A percentile compares a stretch with the other conserved stretches of the same genome.
Conservation (phyloP, 2,329 filamentous ascomycete genomes). For the Apiospora marii region DNA sequence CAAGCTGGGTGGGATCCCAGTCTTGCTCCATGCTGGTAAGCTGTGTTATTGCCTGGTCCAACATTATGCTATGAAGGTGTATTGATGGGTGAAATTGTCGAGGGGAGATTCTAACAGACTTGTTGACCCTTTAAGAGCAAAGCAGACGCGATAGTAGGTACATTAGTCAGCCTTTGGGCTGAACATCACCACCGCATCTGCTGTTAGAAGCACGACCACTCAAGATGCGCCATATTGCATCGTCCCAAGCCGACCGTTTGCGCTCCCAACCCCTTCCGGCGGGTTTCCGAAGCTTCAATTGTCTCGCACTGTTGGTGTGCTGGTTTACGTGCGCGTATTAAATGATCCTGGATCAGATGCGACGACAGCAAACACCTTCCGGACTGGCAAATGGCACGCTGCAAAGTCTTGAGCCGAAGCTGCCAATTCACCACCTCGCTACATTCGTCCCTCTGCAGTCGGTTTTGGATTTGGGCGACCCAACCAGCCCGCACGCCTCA, state of each 20-base stretch:
- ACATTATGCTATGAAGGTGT: neutral
- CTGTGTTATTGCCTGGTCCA: neutral
- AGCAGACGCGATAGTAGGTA: neutral
- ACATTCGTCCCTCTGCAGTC: neutral
- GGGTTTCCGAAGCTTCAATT: neutral
- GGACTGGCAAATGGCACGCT: neutral
- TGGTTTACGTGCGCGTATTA: neutral
- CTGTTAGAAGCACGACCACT: neutral
- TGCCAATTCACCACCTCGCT: conserved; percentile 9
- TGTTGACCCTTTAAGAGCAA: neutral
- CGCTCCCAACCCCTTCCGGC: neutral
- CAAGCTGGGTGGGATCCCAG: conserved; percentile 22
- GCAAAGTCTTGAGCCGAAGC: neutral
- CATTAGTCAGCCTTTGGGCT: neutral
- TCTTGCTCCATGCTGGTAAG: conserved; percentile 15
- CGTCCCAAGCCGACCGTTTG: neutral
- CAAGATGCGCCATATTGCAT: neutral
- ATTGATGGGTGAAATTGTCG: neutral
- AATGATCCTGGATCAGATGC: neutral
- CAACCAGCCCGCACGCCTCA: neutral
- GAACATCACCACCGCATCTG: neutral
- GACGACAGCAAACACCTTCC: neutral
- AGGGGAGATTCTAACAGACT: neutral
- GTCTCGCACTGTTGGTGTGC: neutral
- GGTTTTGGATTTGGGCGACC: neutral